phyloP scores from a whole-genome alignment of 768 basidiomycete genomes.

The Trametes cinnabarina region DNA sequence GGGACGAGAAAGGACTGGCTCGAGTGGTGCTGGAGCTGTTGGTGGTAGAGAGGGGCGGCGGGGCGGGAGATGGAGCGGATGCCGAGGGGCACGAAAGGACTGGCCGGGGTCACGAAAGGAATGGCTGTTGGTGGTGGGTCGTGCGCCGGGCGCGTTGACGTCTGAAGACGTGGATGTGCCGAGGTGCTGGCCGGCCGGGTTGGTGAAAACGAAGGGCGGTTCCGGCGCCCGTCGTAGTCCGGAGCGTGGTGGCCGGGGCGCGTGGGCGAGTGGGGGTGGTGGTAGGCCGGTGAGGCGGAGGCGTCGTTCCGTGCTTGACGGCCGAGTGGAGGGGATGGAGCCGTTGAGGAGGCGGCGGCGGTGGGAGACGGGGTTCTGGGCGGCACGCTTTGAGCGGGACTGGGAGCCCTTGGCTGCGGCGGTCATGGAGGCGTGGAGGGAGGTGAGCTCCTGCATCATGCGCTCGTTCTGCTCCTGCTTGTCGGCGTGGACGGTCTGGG shows the following conservation, averaged over 20 bases:
- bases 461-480: slow-evolving; percentile 84
- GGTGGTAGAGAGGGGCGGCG: slow-evolving; percentile 26
- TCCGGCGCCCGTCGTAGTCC: too few species aligned
- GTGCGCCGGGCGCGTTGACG: slow-evolving; percentile 36
- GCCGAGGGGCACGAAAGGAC: slow-evolving; percentile 72
- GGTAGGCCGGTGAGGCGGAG: slow-evolving; percentile 15
- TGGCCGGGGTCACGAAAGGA: slow-evolving; percentile 80
- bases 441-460: slow-evolving; percentile 89
- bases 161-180: slow-evolving; percentile 42
- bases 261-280: slow-evolving; percentile 45
- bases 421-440: slow-evolving; percentile 80
- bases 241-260: too few species aligned
- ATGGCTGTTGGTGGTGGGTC: slow-evolving; percentile 46
- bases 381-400: slow-evolving; percentile 38
- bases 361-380: slow-evolving; percentile 22
- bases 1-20: slow-evolving; percentile 71
- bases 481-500: slow-evolving; percentile 96
- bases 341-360: slow-evolving; percentile 19
- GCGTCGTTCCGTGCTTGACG: slow-evolving; percentile 44
- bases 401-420: slow-evolving; percentile 43
- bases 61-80: slow-evolving; percentile 40
- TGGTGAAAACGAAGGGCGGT: too few species aligned
- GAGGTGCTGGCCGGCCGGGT: slow-evolving; percentile 25
- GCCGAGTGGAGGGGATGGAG: slow-evolving; percentile 24
- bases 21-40: slow-evolving; percentile 31